Conservation (phyloP, 345 rosid genomes). For the Cardamine chenopodiifolia region DNA sequence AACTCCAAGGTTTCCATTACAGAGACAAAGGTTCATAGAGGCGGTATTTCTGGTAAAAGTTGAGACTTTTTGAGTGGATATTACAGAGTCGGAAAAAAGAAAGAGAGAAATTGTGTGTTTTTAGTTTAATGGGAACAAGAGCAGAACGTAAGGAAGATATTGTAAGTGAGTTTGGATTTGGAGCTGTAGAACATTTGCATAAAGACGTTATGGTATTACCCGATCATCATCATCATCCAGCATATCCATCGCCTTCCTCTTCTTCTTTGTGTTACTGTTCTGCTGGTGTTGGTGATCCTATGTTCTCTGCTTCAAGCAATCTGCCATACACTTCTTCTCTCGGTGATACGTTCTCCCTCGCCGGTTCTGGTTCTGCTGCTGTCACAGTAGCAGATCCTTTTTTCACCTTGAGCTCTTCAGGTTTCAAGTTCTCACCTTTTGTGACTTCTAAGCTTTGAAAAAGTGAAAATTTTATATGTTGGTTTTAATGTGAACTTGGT, state of each 20-base stretch:
- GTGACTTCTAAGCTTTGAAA: not conserved
- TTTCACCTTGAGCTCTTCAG: constrained; percentile 46
- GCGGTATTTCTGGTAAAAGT: no score
- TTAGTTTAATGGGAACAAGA: constrained; percentile 40
- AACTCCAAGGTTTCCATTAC: constrained; percentile 1
- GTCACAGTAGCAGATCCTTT: constrained; percentile 45
- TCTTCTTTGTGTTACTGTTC: constrained; percentile 40
- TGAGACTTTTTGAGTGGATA: constrained; percentile 17
- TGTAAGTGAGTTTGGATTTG: constrained; percentile 52
- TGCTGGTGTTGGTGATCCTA: constrained; percentile 47
- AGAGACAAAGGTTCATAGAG: constrained; percentile 24
- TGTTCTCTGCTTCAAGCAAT: constrained; percentile 52
- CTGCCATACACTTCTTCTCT: constrained; percentile 37
- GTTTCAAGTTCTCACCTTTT: constrained; percentile 45
- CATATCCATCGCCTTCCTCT: constrained; percentile 31
- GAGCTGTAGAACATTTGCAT: constrained; percentile 44
- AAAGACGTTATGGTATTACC: constrained; percentile 45
- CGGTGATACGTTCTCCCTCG: constrained; percentile 42
- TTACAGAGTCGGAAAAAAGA: not conserved
- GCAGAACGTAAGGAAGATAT: constrained; percentile 37
- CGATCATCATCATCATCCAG: constrained; percentile 34
- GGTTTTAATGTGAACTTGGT: constrained; percentile 10
- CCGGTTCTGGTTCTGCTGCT: constrained; percentile 49
- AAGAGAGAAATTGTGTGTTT: not conserved
- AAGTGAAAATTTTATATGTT: not conserved